phyloP scores from a whole-genome alignment of 345 rosid species.

The Dipteronia sinensis region DNA sequence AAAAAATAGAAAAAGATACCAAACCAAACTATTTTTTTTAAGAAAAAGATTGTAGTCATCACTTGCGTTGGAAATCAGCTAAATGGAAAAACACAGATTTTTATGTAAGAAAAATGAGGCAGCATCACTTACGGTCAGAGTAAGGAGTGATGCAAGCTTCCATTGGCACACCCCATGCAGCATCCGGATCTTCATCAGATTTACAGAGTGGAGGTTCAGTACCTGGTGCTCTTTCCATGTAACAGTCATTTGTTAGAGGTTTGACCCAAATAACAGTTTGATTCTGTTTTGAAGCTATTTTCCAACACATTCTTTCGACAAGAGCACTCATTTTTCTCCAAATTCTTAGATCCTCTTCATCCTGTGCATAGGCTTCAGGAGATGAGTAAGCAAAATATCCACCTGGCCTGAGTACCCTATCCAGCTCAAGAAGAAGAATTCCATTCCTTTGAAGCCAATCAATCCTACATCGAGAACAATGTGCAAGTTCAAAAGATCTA shows the following conservation, averaged over 20 bases:
- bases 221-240: constrained; percentile 34
- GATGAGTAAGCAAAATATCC: constrained; percentile 50
- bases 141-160: constrained; percentile 45
- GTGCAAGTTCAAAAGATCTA: constrained; percentile 46
- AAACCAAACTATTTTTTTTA: not conserved
- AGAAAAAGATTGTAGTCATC: not conserved
- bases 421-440: constrained; percentile 49
- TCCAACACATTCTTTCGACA: constrained; percentile 44
- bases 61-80: not conserved
- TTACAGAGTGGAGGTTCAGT: constrained; percentile 41
- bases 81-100: not conserved
- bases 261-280: constrained; percentile 49
- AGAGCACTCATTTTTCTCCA: constrained; percentile 46
- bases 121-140: constrained; percentile 35
- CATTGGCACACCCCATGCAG: constrained; percentile 41
- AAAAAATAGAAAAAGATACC: not conserved
- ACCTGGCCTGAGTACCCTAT: constrained; percentile 46
- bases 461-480: constrained; percentile 49
- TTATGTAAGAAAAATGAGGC: not conserved
- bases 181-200: constrained; percentile 47
- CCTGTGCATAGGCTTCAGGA: constrained; percentile 49
- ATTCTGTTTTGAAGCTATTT: constrained; percentile 35
- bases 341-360: constrained; percentile 47
- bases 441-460: constrained; percentile 53
- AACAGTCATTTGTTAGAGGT: constrained; percentile 47